Conservation (phyloP, 306 rosid species). For the Cicer judaicum region DNA sequence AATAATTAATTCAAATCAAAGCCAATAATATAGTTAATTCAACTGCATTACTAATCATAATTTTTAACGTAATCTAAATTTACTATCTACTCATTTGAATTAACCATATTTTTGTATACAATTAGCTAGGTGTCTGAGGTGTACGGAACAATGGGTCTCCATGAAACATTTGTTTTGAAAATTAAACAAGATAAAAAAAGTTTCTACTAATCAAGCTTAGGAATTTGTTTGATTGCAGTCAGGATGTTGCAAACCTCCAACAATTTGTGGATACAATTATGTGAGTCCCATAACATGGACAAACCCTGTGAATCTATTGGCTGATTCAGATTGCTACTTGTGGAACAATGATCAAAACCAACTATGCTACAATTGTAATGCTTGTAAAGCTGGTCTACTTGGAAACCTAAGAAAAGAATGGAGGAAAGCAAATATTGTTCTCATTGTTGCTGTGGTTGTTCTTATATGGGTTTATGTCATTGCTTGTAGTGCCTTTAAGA, state of each 20-base stretch:
- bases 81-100: no score
- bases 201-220: not conserved
- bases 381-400: conserved; percentile 90
- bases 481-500: conserved; percentile 92
- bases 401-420: conserved; percentile 90
- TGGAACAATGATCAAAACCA: conserved; percentile 91
- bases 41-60: no score
- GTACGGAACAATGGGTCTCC: no score
- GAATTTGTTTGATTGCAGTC: conserved; percentile 58
- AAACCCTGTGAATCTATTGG: conserved; percentile 71
- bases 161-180: not conserved
- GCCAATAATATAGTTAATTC: no score
- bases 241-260: conserved; percentile 94
- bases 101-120: no score
- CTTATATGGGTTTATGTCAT: conserved; percentile 81
- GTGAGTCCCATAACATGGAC: conserved; percentile 80
- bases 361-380: conserved; percentile 82
- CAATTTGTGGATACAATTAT: conserved; percentile 71
- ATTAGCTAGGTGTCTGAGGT: no score
- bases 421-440: conserved; percentile 80
- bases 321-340: conserved; percentile 73
- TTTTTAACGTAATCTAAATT: no score
- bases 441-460: conserved; percentile 74
- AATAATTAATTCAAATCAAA: no score
- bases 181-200: not conserved